These are phyloP conservation scores for Pseudocercospora pini-densiflorae DNA, from an alignment of 2,329 filamentous ascomycete genomes.

Conservation along the genomic window DNA sequence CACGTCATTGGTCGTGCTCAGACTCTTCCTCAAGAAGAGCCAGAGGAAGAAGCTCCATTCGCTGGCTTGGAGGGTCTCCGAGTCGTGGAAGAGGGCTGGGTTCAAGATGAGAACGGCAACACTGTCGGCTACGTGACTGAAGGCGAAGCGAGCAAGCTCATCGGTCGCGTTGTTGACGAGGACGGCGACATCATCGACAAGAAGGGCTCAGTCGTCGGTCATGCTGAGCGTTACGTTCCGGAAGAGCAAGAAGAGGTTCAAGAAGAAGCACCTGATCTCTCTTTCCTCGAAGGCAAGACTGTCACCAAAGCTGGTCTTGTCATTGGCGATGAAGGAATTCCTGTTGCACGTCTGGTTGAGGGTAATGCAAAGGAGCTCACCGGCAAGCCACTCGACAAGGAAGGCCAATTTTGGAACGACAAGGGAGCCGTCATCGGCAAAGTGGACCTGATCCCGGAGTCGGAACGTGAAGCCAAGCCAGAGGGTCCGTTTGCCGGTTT, in stretches of 20 bases:
- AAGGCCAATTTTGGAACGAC: slow-evolving; percentile 74
- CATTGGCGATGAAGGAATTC: slow-evolving; percentile 55
- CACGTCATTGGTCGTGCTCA: slow-evolving; percentile 56
- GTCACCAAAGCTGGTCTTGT: slow-evolving; percentile 58
- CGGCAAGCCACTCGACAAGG: slow-evolving; percentile 72
- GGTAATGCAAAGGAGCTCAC: slow-evolving; percentile 67
- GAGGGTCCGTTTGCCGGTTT: slow-evolving; percentile 57
- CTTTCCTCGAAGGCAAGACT: slow-evolving; percentile 51
- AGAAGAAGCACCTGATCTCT: slow-evolving; percentile 49
- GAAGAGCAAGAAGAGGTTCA: slow-evolving; percentile 64
- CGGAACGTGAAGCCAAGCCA: slow-evolving; percentile 60
- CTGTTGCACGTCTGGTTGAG: slow-evolving; percentile 68
- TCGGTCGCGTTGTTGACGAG: slow-evolving; percentile 56
- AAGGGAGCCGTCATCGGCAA: slow-evolving; percentile 71
- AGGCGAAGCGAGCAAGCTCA: slow-evolving; percentile 56
- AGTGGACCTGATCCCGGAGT: slow-evolving; percentile 69
- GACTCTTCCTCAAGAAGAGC: slow-evolving; percentile 52
- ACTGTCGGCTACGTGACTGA: slow-evolving; percentile 55
- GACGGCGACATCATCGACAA: slow-evolving; percentile 60
- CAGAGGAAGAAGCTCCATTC: slow-evolving; percentile 55
- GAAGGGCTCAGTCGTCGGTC: slow-evolving; percentile 57
- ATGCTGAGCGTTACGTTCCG: slow-evolving; percentile 62
- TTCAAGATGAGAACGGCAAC: slow-evolving; percentile 57
- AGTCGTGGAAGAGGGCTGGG: slow-evolving; percentile 55
- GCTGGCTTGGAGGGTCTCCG: slow-evolving; percentile 56